Evolutionary conservation across 352 stramenopile species (phyloP).

Genomic region (Globisporangium orthogonon): DNA sequence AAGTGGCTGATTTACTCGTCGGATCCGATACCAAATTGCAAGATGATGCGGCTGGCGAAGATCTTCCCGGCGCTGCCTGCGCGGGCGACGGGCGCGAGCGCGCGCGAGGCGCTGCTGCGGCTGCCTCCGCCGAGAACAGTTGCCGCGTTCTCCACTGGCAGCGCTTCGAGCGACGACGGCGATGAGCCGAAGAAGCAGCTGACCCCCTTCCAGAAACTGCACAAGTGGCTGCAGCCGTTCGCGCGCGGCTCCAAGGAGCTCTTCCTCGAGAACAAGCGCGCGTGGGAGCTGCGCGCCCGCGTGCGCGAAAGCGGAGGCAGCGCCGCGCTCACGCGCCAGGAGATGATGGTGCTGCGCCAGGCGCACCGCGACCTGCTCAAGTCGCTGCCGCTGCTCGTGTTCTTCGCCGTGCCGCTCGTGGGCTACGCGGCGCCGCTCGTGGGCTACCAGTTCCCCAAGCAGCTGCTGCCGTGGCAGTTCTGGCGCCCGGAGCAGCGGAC

Average conservation of each 20-base stretch:
- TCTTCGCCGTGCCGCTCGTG: constrained; percentile 66
- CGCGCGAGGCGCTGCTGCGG: too few species aligned
- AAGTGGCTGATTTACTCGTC: too few species aligned
- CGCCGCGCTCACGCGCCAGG: constrained; percentile 38
- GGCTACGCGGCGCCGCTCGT: constrained; percentile 72
- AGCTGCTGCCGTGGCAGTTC: constrained; percentile 81
- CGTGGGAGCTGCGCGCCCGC: constrained; percentile 58
- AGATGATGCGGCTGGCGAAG: too few species aligned
- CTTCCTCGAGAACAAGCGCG: constrained; percentile 70
- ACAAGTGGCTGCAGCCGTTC: constrained; percentile 82
- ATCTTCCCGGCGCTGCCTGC: too few species aligned
- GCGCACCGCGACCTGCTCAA: constrained; percentile 81
- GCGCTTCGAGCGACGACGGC: background rate
- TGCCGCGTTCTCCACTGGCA: background rate
- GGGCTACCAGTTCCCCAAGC: constrained; percentile 83
- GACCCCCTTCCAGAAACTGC: constrained; percentile 65
- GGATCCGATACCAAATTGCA: too few species aligned
- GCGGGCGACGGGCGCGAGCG: too few species aligned
- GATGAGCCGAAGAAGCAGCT: constrained; percentile 30
- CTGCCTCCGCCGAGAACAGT: too few species aligned
- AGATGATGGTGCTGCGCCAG: constrained; percentile 81
- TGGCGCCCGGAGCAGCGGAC: constrained; percentile 79
- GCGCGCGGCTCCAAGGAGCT: constrained; percentile 61
- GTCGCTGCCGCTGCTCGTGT: constrained; percentile 64
- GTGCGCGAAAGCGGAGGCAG: constrained; percentile 31